A percentile compares a stretch with the other conserved stretches of the same genome.
Evolutionary conservation across 2,329 filamentous ascomycete genomes (phyloP).

Genomic region (Diaporthe ilicicola): DNA sequence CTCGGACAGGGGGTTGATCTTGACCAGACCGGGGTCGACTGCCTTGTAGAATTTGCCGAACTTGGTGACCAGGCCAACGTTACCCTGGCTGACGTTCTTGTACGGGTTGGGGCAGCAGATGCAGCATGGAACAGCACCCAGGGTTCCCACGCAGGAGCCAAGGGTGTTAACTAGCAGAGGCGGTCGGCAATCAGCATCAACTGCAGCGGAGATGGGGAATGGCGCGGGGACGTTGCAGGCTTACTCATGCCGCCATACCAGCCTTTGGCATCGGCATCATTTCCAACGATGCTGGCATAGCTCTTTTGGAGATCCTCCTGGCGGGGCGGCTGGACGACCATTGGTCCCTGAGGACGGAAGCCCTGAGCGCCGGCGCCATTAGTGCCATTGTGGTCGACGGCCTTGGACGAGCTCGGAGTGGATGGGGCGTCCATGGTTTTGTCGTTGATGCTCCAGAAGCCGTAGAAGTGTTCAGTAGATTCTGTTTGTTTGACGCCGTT

Average conservation of each 20-base stretch:
- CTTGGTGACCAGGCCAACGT: conserved; percentile 94
- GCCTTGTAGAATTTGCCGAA: conserved; percentile 95
- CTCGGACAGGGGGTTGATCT: conserved; percentile 96
- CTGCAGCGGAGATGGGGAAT: neutral
- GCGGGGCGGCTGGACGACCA: conserved; percentile 80
- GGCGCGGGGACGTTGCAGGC: conserved; percentile 43
- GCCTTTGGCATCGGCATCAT: conserved; percentile 76
- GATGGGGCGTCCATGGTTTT: conserved; percentile 17
- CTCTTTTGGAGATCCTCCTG: conserved; percentile 85
- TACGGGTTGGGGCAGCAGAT: conserved; percentile 94
- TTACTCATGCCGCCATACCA: conserved; percentile 91
- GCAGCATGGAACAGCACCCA: conserved; percentile 92
- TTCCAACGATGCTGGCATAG: conserved; percentile 73
- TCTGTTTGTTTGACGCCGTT: neutral
- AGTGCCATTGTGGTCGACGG: conserved; percentile 36
- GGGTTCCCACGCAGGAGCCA: conserved; percentile 76
- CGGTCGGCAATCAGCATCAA: neutral
- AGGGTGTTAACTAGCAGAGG: conserved; percentile 70
- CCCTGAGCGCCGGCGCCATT: conserved; percentile 43
- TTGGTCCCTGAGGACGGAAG: conserved; percentile 62
- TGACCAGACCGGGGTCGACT: conserved; percentile 95
- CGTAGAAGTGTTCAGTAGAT: conserved; percentile 2
- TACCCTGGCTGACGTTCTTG: conserved; percentile 90
- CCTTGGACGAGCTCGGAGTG: conserved; percentile 35
- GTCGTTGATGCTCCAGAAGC: neutral